Evolutionary conservation across 768 basidiomycete species (phyloP).

Genomic region (Lactarius hatsudake): DNA sequence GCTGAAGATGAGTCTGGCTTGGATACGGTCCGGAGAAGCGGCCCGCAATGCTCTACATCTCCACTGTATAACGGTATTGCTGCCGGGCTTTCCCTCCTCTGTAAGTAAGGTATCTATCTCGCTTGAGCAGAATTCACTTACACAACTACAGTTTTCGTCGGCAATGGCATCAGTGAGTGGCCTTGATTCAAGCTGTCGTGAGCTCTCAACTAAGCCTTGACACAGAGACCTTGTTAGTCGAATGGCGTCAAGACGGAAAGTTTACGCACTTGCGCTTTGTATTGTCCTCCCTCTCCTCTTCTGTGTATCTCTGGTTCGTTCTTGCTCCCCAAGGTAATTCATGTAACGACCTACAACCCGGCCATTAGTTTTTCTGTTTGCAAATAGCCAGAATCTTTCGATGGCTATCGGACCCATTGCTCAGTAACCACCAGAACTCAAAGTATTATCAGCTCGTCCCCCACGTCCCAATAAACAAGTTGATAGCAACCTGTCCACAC

Average conservation of each 20-base stretch:
- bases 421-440: constrained; percentile 51
- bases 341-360: neutral
- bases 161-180: constrained; percentile 54
- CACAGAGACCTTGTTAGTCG: constrained; percentile 47
- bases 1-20: constrained; percentile 21
- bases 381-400: constrained; percentile 41
- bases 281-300: constrained; percentile 43
- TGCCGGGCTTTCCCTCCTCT: constrained; percentile 34
- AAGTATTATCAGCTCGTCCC: constrained; percentile 48
- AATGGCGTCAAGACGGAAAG: constrained; percentile 49
- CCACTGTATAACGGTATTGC: constrained; percentile 38
- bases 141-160: constrained; percentile 52
- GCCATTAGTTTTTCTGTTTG: constrained; percentile 38
- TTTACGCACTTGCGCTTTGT: constrained; percentile 43
- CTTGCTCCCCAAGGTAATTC: neutral
- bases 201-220: neutral
- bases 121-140: constrained; percentile 2
- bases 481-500: constrained; percentile 46
- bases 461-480: constrained; percentile 44
- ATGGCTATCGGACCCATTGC: constrained; percentile 52
- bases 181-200: too few relatives aligned
- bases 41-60: constrained; percentile 38
- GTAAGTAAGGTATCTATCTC: constrained; percentile 31
- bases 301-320: constrained; percentile 44
- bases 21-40: constrained; percentile 35